These are phyloP conservation scores for Populus tomentosa DNA, from an alignment of 441 rosid genomes.

Conservation along the genomic window DNA sequence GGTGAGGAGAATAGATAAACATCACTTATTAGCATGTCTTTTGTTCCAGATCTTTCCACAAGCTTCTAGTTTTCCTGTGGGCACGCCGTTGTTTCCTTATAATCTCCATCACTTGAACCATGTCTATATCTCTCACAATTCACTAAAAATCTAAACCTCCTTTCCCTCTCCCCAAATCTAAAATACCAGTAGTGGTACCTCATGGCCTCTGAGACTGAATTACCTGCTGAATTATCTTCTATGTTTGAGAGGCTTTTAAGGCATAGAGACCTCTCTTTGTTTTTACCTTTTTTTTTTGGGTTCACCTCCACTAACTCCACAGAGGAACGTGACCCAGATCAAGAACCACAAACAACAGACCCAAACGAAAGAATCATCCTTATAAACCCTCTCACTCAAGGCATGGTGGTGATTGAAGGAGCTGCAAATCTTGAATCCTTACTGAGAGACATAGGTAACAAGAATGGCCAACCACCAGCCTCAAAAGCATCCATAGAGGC, in stretches of 20 bases:
- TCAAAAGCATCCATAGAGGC: constrained; percentile 61
- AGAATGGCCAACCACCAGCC: constrained; percentile 63
- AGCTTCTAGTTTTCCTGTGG: too few species aligned
- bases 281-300: constrained; percentile 49
- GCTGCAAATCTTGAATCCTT: constrained; percentile 38
- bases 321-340: constrained; percentile 21
- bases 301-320: constrained; percentile 16
- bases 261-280: constrained; percentile 44
- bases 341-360: constrained; percentile 17
- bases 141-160: too few species aligned
- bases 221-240: too few species aligned
- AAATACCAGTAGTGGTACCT: too few species aligned
- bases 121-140: too few species aligned
- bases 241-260: constrained; percentile 22
- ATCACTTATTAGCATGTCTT: too few species aligned
- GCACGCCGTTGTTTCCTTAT: too few species aligned
- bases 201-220: too few species aligned
- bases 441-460: constrained; percentile 21
- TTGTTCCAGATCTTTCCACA: too few species aligned
- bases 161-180: too few species aligned
- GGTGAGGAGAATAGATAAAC: too few species aligned
- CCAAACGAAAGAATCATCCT: constrained; percentile 37
- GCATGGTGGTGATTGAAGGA: constrained; percentile 10
- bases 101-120: too few species aligned
- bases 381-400: constrained; percentile 45